Base-by-base conservation (phyloP, 2,329 filamentous ascomycete species). In the Aspergillus glaucus region DNA sequence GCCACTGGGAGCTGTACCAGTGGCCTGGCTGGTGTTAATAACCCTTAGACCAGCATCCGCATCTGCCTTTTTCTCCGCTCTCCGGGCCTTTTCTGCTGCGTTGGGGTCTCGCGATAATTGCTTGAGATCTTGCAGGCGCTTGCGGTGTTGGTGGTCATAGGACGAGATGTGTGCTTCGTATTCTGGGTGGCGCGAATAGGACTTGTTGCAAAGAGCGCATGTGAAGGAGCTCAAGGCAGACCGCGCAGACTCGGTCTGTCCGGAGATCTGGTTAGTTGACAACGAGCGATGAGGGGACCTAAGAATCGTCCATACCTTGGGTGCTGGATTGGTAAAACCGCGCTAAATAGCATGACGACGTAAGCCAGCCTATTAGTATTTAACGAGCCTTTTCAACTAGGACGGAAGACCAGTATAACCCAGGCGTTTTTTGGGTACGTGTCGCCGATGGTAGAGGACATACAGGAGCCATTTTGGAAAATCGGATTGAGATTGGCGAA, bases 111-210 rank as follows among this genome's bases (percentile, higher is more conserved):
- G 64, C 5, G 68, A 74, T 39, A 75, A 61, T 54, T 74, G 71
- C 53, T 75, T 75, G 17, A 75, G 63, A 37, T 75, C 72, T 50
- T 72, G 68, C 6, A 71, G 58, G 50, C 76, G 72, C 73, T 94
- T 90, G 67, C 90, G 91, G 71, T 98, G 93, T 60, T 88, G 87
- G 71, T 98, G 93, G 65, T 97, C 93, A 70, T 97, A 97, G 61
- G 87, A 93, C 55, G 84, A 84, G 49, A 96, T 87, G 68, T 98
- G 93, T 6, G 91, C 86, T 70, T 97, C 92, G 68, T 94, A 96
- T 67, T 97, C 92, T 65, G 94, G 92, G 79, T 95, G 92, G 48
- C 93, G 89, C 1, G 85, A 84, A 72, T 97, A 98, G 60, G 91
- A 92, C 73, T 97, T 97, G 55, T 86, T 84, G 75, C 93, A 97